Base-by-base conservation (phyloP, 2,329 filamentous ascomycete genomes). In the Stagonosporopsis rhizophila region DNA sequence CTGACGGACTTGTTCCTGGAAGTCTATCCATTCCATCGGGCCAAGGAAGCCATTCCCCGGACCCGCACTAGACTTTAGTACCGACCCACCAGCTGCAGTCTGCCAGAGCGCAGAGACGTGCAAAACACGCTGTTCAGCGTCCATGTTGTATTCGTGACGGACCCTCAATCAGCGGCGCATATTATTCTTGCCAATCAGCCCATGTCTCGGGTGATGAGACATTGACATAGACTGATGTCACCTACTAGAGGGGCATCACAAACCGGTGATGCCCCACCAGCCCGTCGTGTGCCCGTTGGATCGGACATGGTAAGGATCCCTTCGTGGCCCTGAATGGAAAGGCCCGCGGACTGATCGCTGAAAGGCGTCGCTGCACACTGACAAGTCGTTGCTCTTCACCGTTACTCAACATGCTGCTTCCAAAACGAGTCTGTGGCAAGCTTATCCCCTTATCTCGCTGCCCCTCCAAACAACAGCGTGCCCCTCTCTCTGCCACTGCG, bases 1-100 rank as follows among this genome's bases (percentile, higher is more conserved):
- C 60, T 56, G 59, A 47, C 60, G 62, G 60, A 61, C 66, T 70
- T 63, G 71, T 73, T 75, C 72, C 70, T 75, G 71, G 64, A 58
- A 68, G 57, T 62, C 52, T 51, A 67, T 66, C 70, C 72, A 68
- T 61, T 66, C 65, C 58, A 69, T 57, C 72, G 73, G 70, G 64
- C 65, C 60, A 64, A 20, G 63, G 65, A 67, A 68, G 67, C 65
- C 48, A 65, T 66, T 74, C 72, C 73, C 73, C 73, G 71, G 72
- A 73, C 69, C 73, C 72, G n/a, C 35, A 70, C 69, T 52, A 54
- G 32, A 45, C 48, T 17, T 49, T 67, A 63, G 61, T 46, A 30
- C 59, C 44, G 64, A 47, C 48, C 61, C 63, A 60, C 35, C 63
- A 63, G 49, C 45, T 67, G 61, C 61, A 66, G 56, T 53, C 57